phyloP scores from a whole-genome alignment of 2,329 filamentous ascomycete species.

The Colletotrichum lindemuthianum region DNA sequence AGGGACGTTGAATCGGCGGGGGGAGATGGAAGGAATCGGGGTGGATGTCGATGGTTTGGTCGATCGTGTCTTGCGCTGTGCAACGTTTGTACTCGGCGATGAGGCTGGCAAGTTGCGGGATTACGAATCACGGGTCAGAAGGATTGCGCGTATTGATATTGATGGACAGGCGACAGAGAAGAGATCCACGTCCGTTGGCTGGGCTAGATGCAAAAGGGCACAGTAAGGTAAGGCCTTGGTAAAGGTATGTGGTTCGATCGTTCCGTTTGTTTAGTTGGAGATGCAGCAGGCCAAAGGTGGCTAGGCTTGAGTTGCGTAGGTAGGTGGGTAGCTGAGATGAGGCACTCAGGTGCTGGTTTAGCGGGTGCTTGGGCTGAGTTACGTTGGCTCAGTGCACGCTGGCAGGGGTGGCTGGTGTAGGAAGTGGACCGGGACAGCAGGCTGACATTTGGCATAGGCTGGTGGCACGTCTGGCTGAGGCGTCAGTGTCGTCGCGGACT shows the following conservation, averaged over 20 bases:
- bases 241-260: slow-evolving; percentile 13
- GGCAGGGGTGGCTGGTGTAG: background rate
- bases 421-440: background rate
- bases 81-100: background rate
- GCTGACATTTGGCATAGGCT: background rate
- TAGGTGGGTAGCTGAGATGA: slow-evolving; percentile 9
- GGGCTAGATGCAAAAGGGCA: slow-evolving; percentile 2
- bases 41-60: slow-evolving; percentile 14
- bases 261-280: slow-evolving; percentile 25
- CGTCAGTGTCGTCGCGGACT: slow-evolving; percentile 4
- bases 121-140: slow-evolving; percentile 12
- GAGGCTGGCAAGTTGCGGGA: background rate
- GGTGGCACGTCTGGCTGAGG: too few species aligned
- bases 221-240: slow-evolving; percentile 6
- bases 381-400: slow-evolving; percentile 32
- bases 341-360: slow-evolving; percentile 11
- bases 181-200: background rate
- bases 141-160: slow-evolving; percentile 29
- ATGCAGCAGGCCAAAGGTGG: slow-evolving; percentile 21
- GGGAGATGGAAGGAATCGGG: slow-evolving; percentile 13
- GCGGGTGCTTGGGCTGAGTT: slow-evolving; percentile 11
- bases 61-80: background rate
- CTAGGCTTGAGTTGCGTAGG: slow-evolving; percentile 3
- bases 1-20: slow-evolving; percentile 23
- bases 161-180: slow-evolving; percentile 23